Percentiles rank a stretch among this genome's conserved stretches.
phyloP scores from a whole-genome alignment of 352 stramenopile species.

The Globisporangium emineosum region DNA sequence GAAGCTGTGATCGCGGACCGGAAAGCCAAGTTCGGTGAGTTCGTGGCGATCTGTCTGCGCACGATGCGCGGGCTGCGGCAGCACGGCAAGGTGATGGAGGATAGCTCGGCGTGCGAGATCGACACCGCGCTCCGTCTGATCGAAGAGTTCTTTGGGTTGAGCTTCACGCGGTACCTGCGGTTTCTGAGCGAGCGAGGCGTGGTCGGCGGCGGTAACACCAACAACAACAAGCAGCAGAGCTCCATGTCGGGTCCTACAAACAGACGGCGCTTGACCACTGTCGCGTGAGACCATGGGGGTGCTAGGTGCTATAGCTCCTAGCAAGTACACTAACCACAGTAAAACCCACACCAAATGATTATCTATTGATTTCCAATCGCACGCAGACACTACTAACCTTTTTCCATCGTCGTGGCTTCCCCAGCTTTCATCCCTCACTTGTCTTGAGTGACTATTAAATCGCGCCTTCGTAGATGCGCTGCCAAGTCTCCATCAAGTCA shows the following conservation, averaged over 20 bases:
- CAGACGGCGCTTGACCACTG: conserved; percentile 3
- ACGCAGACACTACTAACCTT: conserved; percentile 3
- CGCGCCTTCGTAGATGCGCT: conserved; percentile 29
- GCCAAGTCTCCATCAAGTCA: conserved; percentile 43
- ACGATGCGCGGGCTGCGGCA: conserved; percentile 64
- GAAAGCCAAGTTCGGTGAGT: conserved; percentile 52
- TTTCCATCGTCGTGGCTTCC: background rate
- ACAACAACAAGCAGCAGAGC: conserved; percentile 7
- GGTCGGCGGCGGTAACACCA: conserved; percentile 24
- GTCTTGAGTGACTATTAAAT: background rate
- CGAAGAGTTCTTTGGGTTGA: conserved; percentile 72
- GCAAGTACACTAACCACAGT: background rate
- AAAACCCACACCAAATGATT: background rate
- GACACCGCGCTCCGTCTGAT: conserved; percentile 45
- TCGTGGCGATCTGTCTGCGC: conserved; percentile 45
- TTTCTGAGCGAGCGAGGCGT: conserved; percentile 71
- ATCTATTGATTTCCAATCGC: conserved; percentile 5
- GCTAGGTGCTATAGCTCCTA: background rate
- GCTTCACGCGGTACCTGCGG: conserved; percentile 55
- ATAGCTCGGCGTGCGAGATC: conserved; percentile 57
- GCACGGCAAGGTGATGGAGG: conserved; percentile 45
- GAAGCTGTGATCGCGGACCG: conserved; percentile 37
- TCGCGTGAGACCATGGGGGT: background rate
- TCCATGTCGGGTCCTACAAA: background rate
- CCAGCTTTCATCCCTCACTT: too few relatives aligned